A percentile compares a stretch with the other conserved stretches of the same genome.
Evolutionary conservation across 306 rosid species (phyloP).

Genomic region (Albizia julibrissin): DNA sequence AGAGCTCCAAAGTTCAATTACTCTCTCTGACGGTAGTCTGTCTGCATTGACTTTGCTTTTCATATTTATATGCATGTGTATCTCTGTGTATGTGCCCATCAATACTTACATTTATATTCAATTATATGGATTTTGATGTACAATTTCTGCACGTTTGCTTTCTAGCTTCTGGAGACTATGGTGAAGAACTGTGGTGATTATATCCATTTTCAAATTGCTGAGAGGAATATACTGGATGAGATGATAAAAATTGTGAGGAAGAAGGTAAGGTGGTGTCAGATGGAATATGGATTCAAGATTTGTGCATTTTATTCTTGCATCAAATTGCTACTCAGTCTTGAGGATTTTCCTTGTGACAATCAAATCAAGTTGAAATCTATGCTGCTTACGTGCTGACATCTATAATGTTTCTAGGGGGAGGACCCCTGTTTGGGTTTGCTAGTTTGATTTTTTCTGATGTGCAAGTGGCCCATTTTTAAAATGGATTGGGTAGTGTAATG

Average conservation of each 20-base stretch:
- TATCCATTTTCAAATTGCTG: slow-evolving; percentile 91
- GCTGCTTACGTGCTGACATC: background rate
- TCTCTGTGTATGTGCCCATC: background rate
- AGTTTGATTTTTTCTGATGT: background rate
- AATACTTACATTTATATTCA: slow-evolving; percentile 1
- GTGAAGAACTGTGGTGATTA: slow-evolving; percentile 98
- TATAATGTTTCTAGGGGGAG: background rate
- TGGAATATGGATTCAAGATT: slow-evolving; percentile 22
- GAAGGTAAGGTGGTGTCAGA: slow-evolving; percentile 63
- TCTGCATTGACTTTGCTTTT: slow-evolving; percentile 22
- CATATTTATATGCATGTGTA: slow-evolving; percentile 14
- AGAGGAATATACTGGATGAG: slow-evolving; percentile 83
- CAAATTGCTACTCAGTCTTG: slow-evolving; percentile 5
- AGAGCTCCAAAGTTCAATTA: slow-evolving; percentile 81
- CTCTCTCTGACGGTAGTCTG: slow-evolving; percentile 79
- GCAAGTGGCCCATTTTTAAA: background rate
- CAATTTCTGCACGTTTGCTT: slow-evolving; percentile 33
- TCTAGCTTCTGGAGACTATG: slow-evolving; percentile 96
- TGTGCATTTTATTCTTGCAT: slow-evolving; percentile 28
- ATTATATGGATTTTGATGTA: slow-evolving; percentile 34
- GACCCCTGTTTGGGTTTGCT: slow-evolving; percentile 8
- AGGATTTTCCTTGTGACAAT: background rate
- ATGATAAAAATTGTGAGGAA: slow-evolving; percentile 92
- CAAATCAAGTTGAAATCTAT: background rate
- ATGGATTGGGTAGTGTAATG: background rate